These are phyloP conservation scores for Gamsiella multidivaricata DNA, from an alignment of 192 early-diverging fungal species.

Conservation along the genomic window DNA sequence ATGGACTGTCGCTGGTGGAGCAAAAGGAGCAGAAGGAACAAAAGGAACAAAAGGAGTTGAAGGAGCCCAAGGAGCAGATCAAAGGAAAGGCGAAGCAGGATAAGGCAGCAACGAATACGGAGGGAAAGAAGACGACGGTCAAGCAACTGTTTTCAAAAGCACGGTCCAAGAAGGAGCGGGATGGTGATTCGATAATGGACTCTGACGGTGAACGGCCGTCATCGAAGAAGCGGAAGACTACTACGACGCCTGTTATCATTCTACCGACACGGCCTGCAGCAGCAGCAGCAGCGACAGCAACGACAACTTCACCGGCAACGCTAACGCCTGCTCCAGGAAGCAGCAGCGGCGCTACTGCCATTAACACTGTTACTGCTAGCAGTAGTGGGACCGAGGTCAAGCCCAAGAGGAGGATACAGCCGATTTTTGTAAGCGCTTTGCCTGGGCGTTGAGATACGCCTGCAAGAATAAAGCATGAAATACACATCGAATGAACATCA, in stretches of 20 bases:
- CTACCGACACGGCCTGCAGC: not conserved
- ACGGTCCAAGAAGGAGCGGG: constrained; percentile 29
- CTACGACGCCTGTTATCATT: not conserved
- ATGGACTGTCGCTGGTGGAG: constrained; percentile 34
- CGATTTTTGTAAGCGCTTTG: constrained; percentile 45
- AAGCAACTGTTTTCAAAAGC: constrained; percentile 25
- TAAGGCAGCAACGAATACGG: not conserved
- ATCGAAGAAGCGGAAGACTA: constrained; percentile 36
- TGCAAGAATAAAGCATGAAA: not conserved
- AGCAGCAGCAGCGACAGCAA: not conserved
- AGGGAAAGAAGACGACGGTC: constrained; percentile 5
- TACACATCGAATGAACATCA: too few relatives aligned
- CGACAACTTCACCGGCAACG: constrained; percentile 2
- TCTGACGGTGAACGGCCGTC: constrained; percentile 19
- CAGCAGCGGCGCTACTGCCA: not conserved
- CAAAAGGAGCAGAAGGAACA: constrained; percentile 17
- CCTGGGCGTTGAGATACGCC: constrained; percentile 17
- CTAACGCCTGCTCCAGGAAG: not conserved
- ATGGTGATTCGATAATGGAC: constrained; percentile 41
- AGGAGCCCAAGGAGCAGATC: constrained; percentile 18
- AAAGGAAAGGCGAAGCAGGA: constrained; percentile 34
- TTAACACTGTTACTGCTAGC: not conserved
- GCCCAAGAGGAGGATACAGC: constrained; percentile 48
- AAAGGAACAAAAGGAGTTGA: constrained; percentile 20
- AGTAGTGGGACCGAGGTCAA: not conserved